Percentiles rank a stretch among this genome's conserved stretches.
phyloP scores from a whole-genome alignment of 352 stramenopile genomes.

The Pythium utonaiense region DNA sequence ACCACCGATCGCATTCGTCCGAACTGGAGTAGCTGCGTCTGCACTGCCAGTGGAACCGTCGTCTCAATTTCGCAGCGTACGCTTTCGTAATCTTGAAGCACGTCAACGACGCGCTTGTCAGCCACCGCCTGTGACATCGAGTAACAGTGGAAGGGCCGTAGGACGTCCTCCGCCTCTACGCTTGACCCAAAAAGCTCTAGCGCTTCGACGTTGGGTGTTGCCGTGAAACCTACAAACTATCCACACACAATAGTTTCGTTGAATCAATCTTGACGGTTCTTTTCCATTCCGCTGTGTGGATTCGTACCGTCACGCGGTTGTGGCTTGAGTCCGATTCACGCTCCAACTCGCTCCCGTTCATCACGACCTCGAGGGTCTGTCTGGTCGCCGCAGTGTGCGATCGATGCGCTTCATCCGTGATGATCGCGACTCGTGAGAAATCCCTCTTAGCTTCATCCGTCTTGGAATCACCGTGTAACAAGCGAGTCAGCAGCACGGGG shows the following conservation, averaged over 20 bases:
- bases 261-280: background rate
- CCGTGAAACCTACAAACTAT: constrained; percentile 81
- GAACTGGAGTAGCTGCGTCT: constrained; percentile 28
- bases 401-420: constrained; percentile 82
- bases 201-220: constrained; percentile 63
- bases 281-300: background rate
- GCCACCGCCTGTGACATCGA: constrained; percentile 52
- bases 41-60: constrained; percentile 38
- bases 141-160: constrained; percentile 69
- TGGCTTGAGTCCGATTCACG: background rate
- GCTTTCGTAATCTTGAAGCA: constrained; percentile 59
- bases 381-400: constrained; percentile 68
- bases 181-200: constrained; percentile 64
- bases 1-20: constrained; percentile 41
- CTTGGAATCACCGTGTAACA: constrained; percentile 45
- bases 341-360: constrained; percentile 39
- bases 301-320: constrained; percentile 1
- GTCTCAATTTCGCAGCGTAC: constrained; percentile 55
- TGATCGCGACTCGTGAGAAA: constrained; percentile 70
- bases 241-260: background rate
- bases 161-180: constrained; percentile 5
- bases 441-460: background rate
- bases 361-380: constrained; percentile 60
- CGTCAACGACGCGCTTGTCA: constrained; percentile 59
- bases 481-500: constrained; percentile 55